Conservation (phyloP, 495 filamentous ascomycete species). For the Margaritispora aquatica region DNA sequence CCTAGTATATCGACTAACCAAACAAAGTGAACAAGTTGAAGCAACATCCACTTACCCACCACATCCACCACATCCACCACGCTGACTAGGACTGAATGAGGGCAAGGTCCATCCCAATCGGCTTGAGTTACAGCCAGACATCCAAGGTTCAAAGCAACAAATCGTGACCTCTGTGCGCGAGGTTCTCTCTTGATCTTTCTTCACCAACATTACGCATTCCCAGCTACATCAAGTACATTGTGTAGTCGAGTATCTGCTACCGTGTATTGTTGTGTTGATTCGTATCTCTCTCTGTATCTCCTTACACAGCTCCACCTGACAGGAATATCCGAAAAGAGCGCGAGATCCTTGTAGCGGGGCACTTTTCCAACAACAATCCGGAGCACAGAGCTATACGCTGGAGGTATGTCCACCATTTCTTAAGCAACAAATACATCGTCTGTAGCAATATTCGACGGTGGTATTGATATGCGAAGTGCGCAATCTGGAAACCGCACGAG, state of each 20-base stretch:
- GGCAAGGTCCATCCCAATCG: not conserved
- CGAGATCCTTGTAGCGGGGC: slow-evolving; percentile 22
- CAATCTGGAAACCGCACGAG: not conserved
- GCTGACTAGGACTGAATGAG: not conserved
- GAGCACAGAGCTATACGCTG: slow-evolving; percentile 9
- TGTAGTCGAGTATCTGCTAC: not conserved
- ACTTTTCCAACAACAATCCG: slow-evolving; percentile 3
- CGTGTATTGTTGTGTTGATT: not conserved
- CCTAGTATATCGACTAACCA: too few species aligned
- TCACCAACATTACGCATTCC: not conserved
- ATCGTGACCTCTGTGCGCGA: slow-evolving; percentile 3
- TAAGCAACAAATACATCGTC: not conserved
- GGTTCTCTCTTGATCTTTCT: not conserved
- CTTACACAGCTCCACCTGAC: not conserved
- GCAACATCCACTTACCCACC: too few species aligned
- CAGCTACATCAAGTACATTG: not conserved
- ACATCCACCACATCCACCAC: not conserved
- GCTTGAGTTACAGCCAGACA: slow-evolving; percentile 11
- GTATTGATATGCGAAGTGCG: not conserved
- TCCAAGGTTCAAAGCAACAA: slow-evolving; percentile 9
- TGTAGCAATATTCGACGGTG: slow-evolving; percentile 1
- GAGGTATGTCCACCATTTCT: slow-evolving; percentile 15
- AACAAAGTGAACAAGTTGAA: too few species aligned
- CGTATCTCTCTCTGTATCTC: not conserved
- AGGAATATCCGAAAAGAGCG: slow-evolving; percentile 9